Evolutionary conservation across 2,329 filamentous ascomycete genomes (phyloP).

Genomic region (Rhinocladiella similis): DNA sequence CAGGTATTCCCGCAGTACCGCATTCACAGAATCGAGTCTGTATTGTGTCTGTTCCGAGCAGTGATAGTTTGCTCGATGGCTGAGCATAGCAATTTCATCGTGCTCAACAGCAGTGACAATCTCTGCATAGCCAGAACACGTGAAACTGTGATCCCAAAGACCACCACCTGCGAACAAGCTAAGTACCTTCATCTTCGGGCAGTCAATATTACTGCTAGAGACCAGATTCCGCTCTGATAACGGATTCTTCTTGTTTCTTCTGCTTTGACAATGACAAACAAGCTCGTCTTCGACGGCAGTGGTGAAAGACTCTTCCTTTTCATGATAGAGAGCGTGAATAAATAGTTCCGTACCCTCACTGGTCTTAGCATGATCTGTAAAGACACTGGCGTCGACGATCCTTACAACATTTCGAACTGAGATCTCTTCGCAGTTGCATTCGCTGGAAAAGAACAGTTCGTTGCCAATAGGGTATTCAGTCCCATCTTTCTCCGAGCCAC

Average conservation of each 20-base stretch:
- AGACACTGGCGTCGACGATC: constrained; percentile 61
- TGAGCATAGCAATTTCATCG: constrained; percentile 64
- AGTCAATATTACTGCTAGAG: no score
- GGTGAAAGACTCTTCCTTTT: constrained; percentile 61
- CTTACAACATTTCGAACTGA: constrained; percentile 59
- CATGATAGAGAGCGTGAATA: constrained; percentile 68
- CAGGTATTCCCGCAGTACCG: constrained; percentile 60
- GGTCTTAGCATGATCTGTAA: constrained; percentile 43
- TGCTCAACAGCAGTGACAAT: constrained; percentile 71
- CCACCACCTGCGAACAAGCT: constrained; percentile 79
- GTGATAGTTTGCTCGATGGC: constrained; percentile 68
- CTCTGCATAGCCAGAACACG: constrained; percentile 56
- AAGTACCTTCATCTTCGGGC: constrained; percentile 56
- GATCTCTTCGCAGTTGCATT: constrained; percentile 66
- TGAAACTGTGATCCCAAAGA: constrained; percentile 72
- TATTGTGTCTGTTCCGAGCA: constrained; percentile 39
- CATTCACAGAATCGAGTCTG: constrained; percentile 73
- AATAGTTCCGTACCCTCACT: constrained; percentile 57
- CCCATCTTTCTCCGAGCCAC: constrained; percentile 55
- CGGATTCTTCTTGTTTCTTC: constrained; percentile 8
- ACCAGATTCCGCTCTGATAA: neutral
- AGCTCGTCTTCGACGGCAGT: constrained; percentile 32
- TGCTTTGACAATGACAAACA: constrained; percentile 28
- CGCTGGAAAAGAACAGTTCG: constrained; percentile 71
- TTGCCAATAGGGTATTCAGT: constrained; percentile 64